Percentiles rank a stretch among this genome's conserved stretches.
phyloP scores from a whole-genome alignment of 305 asterid genomes.

The Solanum aculeatissimum region DNA sequence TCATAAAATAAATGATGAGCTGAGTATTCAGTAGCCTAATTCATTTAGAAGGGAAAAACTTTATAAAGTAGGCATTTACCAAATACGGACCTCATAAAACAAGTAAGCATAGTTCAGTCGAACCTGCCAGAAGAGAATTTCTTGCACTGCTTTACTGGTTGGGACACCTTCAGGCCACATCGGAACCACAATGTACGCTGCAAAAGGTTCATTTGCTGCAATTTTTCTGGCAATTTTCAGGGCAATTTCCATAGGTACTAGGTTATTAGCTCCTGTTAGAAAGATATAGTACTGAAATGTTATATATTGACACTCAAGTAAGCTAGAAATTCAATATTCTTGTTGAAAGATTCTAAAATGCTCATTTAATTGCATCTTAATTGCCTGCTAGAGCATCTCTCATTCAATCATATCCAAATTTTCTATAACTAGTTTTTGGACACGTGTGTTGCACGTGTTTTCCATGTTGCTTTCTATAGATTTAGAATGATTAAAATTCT shows the following conservation, averaged over 20 bases:
- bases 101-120: neutral
- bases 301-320: neutral
- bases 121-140: slow-evolving; percentile 21
- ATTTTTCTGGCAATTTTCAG: slow-evolving; percentile 9
- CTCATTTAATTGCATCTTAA: neutral
- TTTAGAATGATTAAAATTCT: too few species aligned
- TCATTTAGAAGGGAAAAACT: neutral
- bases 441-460: too few species aligned
- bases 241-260: slow-evolving; percentile 15
- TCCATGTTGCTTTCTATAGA: too few species aligned
- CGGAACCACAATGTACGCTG: slow-evolving; percentile 16
- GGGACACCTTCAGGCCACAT: slow-evolving; percentile 21
- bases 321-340: neutral
- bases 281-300: neutral
- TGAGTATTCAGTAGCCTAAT: neutral
- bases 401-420: neutral
- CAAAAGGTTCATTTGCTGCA: slow-evolving; percentile 8
- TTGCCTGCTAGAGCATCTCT: neutral
- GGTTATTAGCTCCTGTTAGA: slow-evolving; percentile 9
- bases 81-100: neutral
- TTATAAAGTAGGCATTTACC: neutral
- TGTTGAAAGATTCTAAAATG: neutral
- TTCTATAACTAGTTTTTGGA: neutral
- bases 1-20: neutral
- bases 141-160: slow-evolving; percentile 8